Conservation (phyloP, 176 grass and related monocot species). For the Carex myosuroides region DNA sequence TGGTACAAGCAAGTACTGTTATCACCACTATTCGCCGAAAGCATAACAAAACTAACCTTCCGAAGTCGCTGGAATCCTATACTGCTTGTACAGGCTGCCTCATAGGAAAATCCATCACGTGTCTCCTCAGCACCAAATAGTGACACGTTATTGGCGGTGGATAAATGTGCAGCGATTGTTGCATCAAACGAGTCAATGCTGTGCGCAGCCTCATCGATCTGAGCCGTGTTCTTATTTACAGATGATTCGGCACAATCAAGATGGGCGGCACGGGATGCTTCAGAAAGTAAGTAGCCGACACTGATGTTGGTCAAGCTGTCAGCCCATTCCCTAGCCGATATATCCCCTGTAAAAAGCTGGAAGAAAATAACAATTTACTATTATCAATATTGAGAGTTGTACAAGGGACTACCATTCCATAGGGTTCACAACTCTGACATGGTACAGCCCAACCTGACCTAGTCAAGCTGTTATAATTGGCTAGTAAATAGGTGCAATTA, state of each 20-base stretch:
- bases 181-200: conserved; percentile 98
- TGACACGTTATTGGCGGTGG: conserved; percentile 30
- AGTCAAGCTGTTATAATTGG: background rate
- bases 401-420: background rate
- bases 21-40: background rate
- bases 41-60: conserved; percentile 45
- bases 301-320: conserved; percentile 90
- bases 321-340: conserved; percentile 75
- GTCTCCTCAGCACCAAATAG: conserved; percentile 89
- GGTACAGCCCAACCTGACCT: background rate
- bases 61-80: conserved; percentile 52
- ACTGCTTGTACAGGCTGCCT: conserved; percentile 28
- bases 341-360: conserved; percentile 4
- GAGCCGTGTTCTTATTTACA: conserved; percentile 26
- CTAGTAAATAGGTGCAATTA: background rate
- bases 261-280: conserved; percentile 70
- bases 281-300: conserved; percentile 80
- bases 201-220: conserved; percentile 35
- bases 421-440: background rate
- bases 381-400: background rate
- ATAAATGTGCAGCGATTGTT: conserved; percentile 78
- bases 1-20: conserved; percentile 12
- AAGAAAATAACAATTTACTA: background rate
- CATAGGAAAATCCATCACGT: conserved; percentile 78
- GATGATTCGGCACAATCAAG: conserved; percentile 37